Base-by-base conservation (phyloP, 495 filamentous ascomycete species). In the Hyaloscypha bicolor region DNA sequence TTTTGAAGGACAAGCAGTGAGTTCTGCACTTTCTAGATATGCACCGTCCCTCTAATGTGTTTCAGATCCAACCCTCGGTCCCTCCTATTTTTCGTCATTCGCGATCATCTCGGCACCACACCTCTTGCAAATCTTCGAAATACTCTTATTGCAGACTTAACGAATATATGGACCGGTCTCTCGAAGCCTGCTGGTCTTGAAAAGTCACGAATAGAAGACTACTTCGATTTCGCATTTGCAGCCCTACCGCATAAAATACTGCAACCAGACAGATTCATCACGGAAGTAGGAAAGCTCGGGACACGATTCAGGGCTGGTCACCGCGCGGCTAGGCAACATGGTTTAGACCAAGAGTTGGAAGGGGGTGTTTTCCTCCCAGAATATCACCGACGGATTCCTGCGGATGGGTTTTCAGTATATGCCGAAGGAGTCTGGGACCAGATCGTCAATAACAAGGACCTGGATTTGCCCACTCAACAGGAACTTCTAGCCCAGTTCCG, bases 141-240 rank as follows among this genome's bases (percentile, higher is more conserved):
- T 72, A 98, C 95, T 21, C 82, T 99, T 60, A 83, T 96, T 65
- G 90, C 94, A 78, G 95, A 99, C 75, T 82, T 99, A 67, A 88
- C 89, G 9, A 88, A 92, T 67, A 93, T 99, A 59, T 99, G 95
- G 95, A 84, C 91, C 3, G 88, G 92, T 21, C 87, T 98, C 69
- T 92, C 93, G 39, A 99, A 99, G 74, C 95, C 95, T 2, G 74
- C 86, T 31, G 96, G 95, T 0, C 81, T 97, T 48, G 95, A 99
- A 72, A 89, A 89, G 64, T 94, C 94, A 0, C 87, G 86, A 60
- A 97, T 97, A 62, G 91, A 93, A 63, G 94, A 99, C 70, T 98
- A 98, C 78, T 99, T 99, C 73, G 95, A 99, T 78, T 97, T 98
- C 77, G 93, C 94, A 69, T 99, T 99, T 73, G 91, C 93, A 59